These are phyloP conservation scores for Neonectria hederae DNA, from an alignment of 2,329 filamentous ascomycete species.

Conservation along the genomic window DNA sequence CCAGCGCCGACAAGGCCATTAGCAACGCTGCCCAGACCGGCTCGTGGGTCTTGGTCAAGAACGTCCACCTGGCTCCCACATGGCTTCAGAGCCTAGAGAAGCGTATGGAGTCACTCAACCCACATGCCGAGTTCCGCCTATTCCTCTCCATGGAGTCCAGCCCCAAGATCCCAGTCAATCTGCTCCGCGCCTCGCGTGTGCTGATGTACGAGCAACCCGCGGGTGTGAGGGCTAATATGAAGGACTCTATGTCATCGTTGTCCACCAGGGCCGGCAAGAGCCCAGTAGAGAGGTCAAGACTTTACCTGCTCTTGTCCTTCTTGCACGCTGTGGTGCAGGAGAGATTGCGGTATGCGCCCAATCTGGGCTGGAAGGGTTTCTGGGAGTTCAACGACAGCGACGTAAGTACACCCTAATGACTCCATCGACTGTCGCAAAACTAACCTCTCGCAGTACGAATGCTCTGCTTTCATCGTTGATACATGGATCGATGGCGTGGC, in stretches of 20 bases:
- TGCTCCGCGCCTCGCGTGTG: slow-evolving; percentile 91
- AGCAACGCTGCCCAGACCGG: slow-evolving; percentile 90
- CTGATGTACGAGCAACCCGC: slow-evolving; percentile 99
- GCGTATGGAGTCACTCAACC: slow-evolving; percentile 93
- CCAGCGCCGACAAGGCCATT: slow-evolving; percentile 95
- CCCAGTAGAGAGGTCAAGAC: slow-evolving; percentile 87
- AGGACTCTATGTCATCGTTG: slow-evolving; percentile 89
- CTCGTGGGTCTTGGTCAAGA: slow-evolving; percentile 98
- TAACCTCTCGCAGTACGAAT: slow-evolving; percentile 78
- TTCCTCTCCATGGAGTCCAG: slow-evolving; percentile 99
- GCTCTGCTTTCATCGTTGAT: slow-evolving; percentile 94
- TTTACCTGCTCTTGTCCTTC: slow-evolving; percentile 93
- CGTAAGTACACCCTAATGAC: slow-evolving; percentile 70
- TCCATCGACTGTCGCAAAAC: slow-evolving; percentile 2
- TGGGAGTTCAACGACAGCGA: slow-evolving; percentile 99
- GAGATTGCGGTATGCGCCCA: slow-evolving; percentile 91
- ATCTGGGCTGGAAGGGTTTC: slow-evolving; percentile 96
- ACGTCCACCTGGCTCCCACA: slow-evolving; percentile 93
- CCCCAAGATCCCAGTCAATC: slow-evolving; percentile 94
- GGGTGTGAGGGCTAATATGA: slow-evolving; percentile 97
- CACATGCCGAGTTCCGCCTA: slow-evolving; percentile 89
- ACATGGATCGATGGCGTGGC: slow-evolving; percentile 89
- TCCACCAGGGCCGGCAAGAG: slow-evolving; percentile 79
- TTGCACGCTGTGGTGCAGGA: slow-evolving; percentile 96
- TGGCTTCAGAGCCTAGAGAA: slow-evolving; percentile 99